Percentiles rank a stretch among this genome's conserved stretches.
Conservation (phyloP, 2,329 filamentous ascomycete species). For the Penicillium sp. region DNA sequence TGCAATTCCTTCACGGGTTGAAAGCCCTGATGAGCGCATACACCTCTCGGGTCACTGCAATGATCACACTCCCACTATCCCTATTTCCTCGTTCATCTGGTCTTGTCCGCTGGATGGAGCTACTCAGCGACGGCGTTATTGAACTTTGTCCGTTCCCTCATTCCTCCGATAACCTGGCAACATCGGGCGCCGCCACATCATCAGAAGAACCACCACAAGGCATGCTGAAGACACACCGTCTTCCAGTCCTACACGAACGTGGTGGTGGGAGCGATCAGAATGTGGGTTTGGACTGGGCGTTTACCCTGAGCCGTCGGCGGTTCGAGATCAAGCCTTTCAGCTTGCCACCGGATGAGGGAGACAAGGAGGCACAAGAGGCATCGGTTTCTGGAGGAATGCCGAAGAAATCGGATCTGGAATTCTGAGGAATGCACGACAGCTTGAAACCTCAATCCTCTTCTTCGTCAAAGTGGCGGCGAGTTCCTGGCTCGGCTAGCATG, state of each 20-base stretch:
- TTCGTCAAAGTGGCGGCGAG: conserved; percentile 25
- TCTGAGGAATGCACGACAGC: conserved; percentile 34
- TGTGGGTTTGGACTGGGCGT: conserved; percentile 79
- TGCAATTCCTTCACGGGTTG: conserved; percentile 76
- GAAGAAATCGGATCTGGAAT: conserved; percentile 67
- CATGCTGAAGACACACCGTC: conserved; percentile 71
- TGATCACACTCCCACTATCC: conserved; percentile 72
- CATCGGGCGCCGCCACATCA: conserved; percentile 51
- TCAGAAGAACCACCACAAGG: conserved; percentile 77
- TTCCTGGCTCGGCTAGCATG: conserved; percentile 47
- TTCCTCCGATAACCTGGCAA: conserved; percentile 48
- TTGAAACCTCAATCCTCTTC: conserved; percentile 23
- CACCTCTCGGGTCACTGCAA: conserved; percentile 59
- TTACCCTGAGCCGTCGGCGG: conserved; percentile 76
- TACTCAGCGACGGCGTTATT: conserved; percentile 76
- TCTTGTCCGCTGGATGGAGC: conserved; percentile 78
- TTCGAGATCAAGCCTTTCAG: conserved; percentile 85
- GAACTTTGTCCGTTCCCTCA: conserved; percentile 73
- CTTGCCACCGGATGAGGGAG: conserved; percentile 77
- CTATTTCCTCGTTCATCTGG: conserved; percentile 72
- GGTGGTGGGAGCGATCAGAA: conserved; percentile 70
- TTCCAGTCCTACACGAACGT: conserved; percentile 82
- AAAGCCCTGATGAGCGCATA: conserved; percentile 68
- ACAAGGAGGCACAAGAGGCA: conserved; percentile 56
- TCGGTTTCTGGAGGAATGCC: conserved; percentile 44